phyloP scores from a whole-genome alignment of 495 filamentous ascomycete species.

The Trichoderma asperelloides region DNA sequence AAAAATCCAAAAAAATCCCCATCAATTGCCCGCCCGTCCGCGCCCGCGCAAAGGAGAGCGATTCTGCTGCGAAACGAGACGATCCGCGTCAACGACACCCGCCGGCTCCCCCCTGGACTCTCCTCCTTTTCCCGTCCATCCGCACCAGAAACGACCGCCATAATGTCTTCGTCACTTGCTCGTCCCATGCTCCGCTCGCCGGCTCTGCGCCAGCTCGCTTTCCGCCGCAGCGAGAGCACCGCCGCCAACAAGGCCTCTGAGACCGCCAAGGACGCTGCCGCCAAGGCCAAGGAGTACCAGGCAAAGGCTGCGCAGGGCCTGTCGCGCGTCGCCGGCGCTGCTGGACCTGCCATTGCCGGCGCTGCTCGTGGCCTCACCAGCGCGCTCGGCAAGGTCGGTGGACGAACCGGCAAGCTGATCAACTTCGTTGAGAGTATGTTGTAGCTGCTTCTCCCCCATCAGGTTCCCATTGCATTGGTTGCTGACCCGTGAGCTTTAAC shows the following conservation, averaged over 20 bases:
- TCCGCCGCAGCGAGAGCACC: constrained; percentile 42
- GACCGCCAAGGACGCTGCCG: constrained; percentile 43
- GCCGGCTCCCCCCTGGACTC: constrained; percentile 8
- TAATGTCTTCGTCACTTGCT: constrained; percentile 19
- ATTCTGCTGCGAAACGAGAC: not conserved
- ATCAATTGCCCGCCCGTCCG: constrained; percentile 1
- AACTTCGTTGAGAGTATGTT: constrained; percentile 78
- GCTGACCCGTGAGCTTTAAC: constrained; percentile 15
- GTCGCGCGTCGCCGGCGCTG: constrained; percentile 69
- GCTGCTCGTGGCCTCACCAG: constrained; percentile 55
- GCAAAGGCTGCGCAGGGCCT: constrained; percentile 80
- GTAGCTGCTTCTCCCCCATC: not conserved
- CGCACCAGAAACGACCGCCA: constrained; percentile 10
- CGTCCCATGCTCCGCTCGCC: constrained; percentile 26
- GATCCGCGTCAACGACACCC: not conserved
- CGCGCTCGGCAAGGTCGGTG: constrained; percentile 69
- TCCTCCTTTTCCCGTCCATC: constrained; percentile 10
- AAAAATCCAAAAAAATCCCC: constrained; percentile 3
- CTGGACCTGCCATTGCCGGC: constrained; percentile 65
- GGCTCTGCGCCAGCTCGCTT: constrained; percentile 32
- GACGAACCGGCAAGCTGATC: constrained; percentile 73
- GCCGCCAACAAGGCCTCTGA: constrained; percentile 50
- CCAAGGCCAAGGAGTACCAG: constrained; percentile 49
- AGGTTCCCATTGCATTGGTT: constrained; percentile 12
- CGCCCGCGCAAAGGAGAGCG: not conserved